Base-by-base conservation (phyloP, 345 rosid species). In the Kandelia obovata region DNA sequence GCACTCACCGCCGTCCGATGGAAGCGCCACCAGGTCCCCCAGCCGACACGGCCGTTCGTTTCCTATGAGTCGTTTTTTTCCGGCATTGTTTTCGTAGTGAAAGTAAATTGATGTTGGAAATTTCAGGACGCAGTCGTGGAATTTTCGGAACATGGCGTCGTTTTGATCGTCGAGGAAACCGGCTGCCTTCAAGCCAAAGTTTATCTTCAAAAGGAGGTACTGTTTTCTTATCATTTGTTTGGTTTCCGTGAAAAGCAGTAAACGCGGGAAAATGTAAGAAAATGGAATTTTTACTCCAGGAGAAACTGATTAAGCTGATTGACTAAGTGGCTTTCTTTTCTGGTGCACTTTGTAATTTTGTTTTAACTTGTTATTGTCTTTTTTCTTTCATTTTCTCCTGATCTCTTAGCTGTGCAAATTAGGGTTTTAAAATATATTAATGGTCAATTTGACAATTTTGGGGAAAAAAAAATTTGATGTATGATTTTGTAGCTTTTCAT, bases 171-270 rank as follows among this genome's bases (percentile, higher is more conserved):
- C 16, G 96, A 91, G 76, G 98, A 94, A 71, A 86, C 91, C 68
- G 82, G 88, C 17, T 94, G 97, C 79, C 96, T 94, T 72, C 97
- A 91, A 65, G 97, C 93, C 71, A 91, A 89, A 78, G 96, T 89
- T 80, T 92, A 94, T 81, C 93, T 94, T 61, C 95, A 87, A 62
- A 85, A 92, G 58, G 98, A 94, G 97, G 97, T 88, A 30, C 49
- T 15, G 5, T 3, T 15, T 43, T 31, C 31, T 15, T n/a, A 25
- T 5, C 19, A 25, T 30, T 16, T 7, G 5, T 61, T 21, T 35
- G 39, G 4, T 53, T 25, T 49, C 49, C 5, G 49, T 34, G 39
- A 30, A 63, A 63, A 23, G 7, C 1, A 20, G 1, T 0, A 25
- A 43, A 26, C 17, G 8, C 9, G 1, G 26, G 53, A 25, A 25